Percentiles rank a stretch among this genome's conserved stretches.
Evolutionary conservation across 1,284 basidiomycete genomes (phyloP).

Genomic region (Cystobasidium sp.): DNA sequence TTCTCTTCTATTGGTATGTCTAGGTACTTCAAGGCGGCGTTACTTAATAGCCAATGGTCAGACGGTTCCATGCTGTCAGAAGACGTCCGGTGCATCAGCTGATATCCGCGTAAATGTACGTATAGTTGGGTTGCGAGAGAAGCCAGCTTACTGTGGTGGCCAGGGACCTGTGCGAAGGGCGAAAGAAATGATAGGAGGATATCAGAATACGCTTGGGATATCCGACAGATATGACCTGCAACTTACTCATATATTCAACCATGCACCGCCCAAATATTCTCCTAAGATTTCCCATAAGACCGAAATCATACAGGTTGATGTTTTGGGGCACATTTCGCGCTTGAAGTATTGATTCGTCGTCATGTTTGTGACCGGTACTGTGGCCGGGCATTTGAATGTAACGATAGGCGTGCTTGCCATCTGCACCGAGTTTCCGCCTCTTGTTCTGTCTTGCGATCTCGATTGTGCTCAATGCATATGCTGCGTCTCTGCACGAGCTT

Average conservation of each 20-base stretch:
- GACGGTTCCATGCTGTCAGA: background rate
- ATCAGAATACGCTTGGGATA: background rate
- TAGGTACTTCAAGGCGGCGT: background rate
- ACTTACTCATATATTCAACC: conserved; percentile 12
- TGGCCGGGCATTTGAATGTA: conserved; percentile 5
- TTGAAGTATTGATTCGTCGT: too few relatives aligned
- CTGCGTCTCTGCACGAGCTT: background rate
- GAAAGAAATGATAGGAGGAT: background rate
- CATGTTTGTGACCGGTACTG: background rate
- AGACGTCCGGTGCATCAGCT: background rate
- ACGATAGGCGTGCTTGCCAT: background rate
- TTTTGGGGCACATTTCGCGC: background rate
- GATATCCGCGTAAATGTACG: background rate
- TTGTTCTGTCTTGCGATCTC: conserved; percentile 23
- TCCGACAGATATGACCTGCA: background rate
- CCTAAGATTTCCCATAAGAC: background rate
- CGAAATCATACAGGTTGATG: conserved; percentile 24
- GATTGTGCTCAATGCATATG: conserved; percentile 14
- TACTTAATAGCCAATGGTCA: background rate
- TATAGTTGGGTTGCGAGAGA: background rate
- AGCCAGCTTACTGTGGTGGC: conserved; percentile 5
- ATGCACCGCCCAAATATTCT: conserved; percentile 13
- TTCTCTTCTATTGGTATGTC: conserved; percentile 9
- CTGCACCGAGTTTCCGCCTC: background rate
- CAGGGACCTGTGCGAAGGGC: background rate